A percentile compares a stretch with the other conserved stretches of the same genome.
Evolutionary conservation across 352 stramenopile genomes (phyloP).

Genomic region (Pythium dissimile): DNA sequence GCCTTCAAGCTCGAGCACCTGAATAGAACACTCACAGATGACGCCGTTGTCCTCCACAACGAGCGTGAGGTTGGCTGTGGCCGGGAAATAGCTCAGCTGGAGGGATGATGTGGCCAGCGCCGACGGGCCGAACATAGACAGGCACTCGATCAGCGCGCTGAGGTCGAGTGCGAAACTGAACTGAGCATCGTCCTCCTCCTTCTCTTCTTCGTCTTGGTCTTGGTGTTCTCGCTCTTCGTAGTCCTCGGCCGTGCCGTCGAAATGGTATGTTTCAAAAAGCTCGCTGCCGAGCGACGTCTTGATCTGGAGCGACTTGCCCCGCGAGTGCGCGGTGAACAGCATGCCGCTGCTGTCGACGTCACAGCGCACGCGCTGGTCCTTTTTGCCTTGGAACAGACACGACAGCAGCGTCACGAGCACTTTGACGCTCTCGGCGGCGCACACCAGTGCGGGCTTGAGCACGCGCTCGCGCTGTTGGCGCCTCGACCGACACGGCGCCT

Average conservation of each 20-base stretch:
- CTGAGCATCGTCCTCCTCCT: conserved; percentile 28
- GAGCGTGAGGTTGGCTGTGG: conserved; percentile 58
- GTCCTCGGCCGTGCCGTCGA: conserved; percentile 18
- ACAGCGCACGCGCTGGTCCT: conserved; percentile 76
- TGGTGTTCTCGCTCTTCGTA: background rate
- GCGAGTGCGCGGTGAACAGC: conserved; percentile 79
- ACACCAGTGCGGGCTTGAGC: conserved; percentile 39
- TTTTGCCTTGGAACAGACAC: conserved; percentile 62
- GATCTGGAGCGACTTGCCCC: conserved; percentile 84
- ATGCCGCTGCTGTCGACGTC: conserved; percentile 62
- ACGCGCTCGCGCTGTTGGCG: background rate
- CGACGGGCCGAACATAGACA: conserved; percentile 73
- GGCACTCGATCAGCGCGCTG: conserved; percentile 68
- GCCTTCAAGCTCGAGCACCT: conserved; percentile 72
- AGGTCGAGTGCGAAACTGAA: conserved; percentile 76
- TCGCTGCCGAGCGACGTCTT: conserved; percentile 77
- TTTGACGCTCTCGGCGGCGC: conserved; percentile 67
- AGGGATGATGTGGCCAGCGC: conserved; percentile 71
- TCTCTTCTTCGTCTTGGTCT: conserved; percentile 6
- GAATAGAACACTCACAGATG: conserved; percentile 83
- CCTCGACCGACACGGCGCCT: conserved; percentile 10
- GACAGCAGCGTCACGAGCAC: conserved; percentile 68
- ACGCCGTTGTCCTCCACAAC: conserved; percentile 81
- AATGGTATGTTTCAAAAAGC: conserved; percentile 70
- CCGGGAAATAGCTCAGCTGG: conserved; percentile 57